Percentiles rank a stretch among this genome's conserved stretches.
These are phyloP conservation scores for Penicillium soppii DNA, from an alignment of 495 filamentous ascomycete species.

Conservation along the genomic window DNA sequence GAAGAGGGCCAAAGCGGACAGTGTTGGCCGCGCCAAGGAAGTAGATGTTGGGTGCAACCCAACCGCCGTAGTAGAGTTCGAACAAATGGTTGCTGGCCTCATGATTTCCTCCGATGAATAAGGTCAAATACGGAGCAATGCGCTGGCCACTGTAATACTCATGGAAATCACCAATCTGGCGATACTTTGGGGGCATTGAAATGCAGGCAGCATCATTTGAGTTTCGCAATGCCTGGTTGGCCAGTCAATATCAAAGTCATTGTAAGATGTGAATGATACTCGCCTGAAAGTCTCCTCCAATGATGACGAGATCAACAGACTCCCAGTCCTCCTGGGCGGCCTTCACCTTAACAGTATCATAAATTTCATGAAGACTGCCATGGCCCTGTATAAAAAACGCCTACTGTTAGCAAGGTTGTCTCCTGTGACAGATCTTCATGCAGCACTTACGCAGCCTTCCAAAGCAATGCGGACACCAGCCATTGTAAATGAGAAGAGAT, in stretches of 20 bases:
- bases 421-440: background rate
- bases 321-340: slow-evolving; percentile 69
- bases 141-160: slow-evolving; percentile 83
- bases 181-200: slow-evolving; percentile 82
- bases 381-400: slow-evolving; percentile 63
- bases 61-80: slow-evolving; percentile 94
- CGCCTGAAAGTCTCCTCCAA: slow-evolving; percentile 90
- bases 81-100: slow-evolving; percentile 83
- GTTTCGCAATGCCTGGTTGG: slow-evolving; percentile 75
- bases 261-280: background rate
- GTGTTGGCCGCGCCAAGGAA: slow-evolving; percentile 92
- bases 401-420: background rate
- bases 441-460: slow-evolving; percentile 17
- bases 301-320: slow-evolving; percentile 78
- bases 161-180: slow-evolving; percentile 82
- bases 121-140: slow-evolving; percentile 79
- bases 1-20: slow-evolving; percentile 73
- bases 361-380: slow-evolving; percentile 86
- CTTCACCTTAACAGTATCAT: slow-evolving; percentile 65
- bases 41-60: slow-evolving; percentile 96
- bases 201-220: slow-evolving; percentile 80
- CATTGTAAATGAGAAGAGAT: background rate
- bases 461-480: slow-evolving; percentile 6
- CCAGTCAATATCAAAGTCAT: slow-evolving; percentile 19
- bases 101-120: slow-evolving; percentile 94